Base-by-base conservation (phyloP, 768 basidiomycete genomes). In the Trametes cubensis region DNA sequence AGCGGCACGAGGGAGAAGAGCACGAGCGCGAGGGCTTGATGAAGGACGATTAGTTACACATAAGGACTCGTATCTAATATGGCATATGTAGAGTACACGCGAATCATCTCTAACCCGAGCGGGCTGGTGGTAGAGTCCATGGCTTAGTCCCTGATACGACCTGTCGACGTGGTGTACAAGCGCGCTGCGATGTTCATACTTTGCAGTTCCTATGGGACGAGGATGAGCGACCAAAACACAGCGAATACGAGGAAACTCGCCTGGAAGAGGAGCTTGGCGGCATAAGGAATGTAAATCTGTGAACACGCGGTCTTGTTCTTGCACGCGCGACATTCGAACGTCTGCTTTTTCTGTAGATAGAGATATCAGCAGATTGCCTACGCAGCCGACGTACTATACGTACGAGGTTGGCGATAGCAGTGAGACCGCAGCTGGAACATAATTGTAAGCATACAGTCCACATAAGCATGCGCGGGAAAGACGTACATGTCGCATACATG, bases 401-500 rank as follows among this genome's bases (percentile, higher is more conserved):
- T 70, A 90, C 89, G 55, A 99, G 81, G 75, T 98, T 98, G 20
- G 97, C 97, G 72, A 98, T 96, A 3, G 97, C 95, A 14, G 95
- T 96, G 59, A 99, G 78, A 66, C 97, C 96, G 71, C 97, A 98
- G 66, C 91, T 94, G 68, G 4, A 61, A 61, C 5, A 62, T 14
- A 63, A 17, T 20, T 58, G 39, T 70, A 20, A 75, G 41, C 48
- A 44, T 62, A 39, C 58, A 20, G 55, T 17, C 2, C 34, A 34
- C 4, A 52, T n/a, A 54, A 10, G 11, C 30, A 39, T 52, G 26
- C 39, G n/a, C 10, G 10, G 48, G 30, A 10, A 42, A 39, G 13
- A 85, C 93, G 70, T 65, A 95, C 90, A 97, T 95, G 71, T 97
- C 95, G 73, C 95, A 98, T 63, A 97, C 94, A 72, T 98, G 95